Evolutionary conservation across 495 filamentous ascomycete genomes (phyloP).

Genomic region (Aspergillus nidulans): DNA sequence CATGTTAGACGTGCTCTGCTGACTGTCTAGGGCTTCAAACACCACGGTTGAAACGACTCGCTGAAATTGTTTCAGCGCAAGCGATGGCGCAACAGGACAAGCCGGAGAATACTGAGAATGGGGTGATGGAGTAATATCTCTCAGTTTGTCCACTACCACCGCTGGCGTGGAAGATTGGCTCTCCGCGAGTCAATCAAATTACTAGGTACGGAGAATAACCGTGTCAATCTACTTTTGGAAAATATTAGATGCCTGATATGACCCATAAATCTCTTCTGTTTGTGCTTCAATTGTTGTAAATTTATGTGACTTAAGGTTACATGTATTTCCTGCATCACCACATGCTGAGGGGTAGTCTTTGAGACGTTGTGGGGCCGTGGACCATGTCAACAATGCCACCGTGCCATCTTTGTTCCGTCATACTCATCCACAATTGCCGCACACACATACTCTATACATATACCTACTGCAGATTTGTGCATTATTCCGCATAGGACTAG

Average conservation of each 20-base stretch:
- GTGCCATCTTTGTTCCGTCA: no score
- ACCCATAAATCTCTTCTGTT: constrained; percentile 8
- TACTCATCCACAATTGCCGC: no score
- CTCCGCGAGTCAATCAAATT: neutral
- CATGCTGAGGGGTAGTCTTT: no score
- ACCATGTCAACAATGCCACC: no score
- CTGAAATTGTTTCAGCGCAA: constrained; percentile 95
- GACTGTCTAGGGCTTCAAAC: constrained; percentile 80
- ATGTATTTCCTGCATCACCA: no score
- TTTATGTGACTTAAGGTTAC: no score
- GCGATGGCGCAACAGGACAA: constrained; percentile 92
- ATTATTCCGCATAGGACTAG: no score
- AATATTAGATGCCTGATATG: neutral
- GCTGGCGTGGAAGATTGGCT: no score
- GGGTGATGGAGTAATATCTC: constrained; percentile 29
- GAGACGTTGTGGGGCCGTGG: no score
- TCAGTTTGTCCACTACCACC: no score
- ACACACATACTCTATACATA: no score
- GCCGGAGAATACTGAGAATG: constrained; percentile 54
- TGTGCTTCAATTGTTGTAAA: neutral
- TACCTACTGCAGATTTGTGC: no score
- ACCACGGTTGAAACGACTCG: constrained; percentile 84
- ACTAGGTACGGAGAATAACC: neutral
- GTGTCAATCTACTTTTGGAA: constrained; percentile 6
- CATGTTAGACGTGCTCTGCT: constrained; percentile 3